phyloP scores from a whole-genome alignment of 257 asterid genomes.

The Solanum rostratum region DNA sequence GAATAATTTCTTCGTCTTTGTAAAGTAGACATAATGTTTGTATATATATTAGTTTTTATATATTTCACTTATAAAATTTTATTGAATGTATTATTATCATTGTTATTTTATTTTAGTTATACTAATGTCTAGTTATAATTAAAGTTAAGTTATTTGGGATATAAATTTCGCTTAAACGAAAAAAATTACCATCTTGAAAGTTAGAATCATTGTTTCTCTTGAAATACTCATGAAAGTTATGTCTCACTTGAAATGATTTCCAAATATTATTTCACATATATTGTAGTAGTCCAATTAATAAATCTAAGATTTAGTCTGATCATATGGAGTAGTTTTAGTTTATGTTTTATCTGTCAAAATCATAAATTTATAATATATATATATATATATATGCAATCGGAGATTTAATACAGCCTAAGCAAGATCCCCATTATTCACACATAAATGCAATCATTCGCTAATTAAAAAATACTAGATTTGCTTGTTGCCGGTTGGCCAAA shows the following conservation, averaged over 20 bases:
- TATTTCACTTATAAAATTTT: accelerated
- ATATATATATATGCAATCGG: neutral
- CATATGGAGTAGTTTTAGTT: neutral
- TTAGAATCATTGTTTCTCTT: neutral
- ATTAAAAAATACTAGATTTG: neutral
- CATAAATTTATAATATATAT: too few species aligned
- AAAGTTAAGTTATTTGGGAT: neutral
- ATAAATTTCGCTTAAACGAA: neutral
- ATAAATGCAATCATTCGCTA: neutral
- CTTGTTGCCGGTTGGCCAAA: neutral
- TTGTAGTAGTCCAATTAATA: neutral
- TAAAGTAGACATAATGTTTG: neutral
- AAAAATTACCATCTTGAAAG: neutral
- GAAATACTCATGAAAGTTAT: neutral
- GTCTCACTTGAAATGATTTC: neutral
- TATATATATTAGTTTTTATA: neutral
- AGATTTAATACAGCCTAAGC: neutral
- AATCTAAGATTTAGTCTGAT: neutral
- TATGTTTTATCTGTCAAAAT: neutral
- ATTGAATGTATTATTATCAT: neutral
- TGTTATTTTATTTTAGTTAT: neutral
- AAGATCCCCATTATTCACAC: neutral
- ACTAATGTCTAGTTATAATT: neutral
- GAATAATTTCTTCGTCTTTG: too few species aligned
- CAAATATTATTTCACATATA: neutral